A percentile compares a stretch with the other conserved stretches of the same genome.
phyloP scores from a whole-genome alignment of 2,329 filamentous ascomycete genomes.

The Orbilia javanica region DNA sequence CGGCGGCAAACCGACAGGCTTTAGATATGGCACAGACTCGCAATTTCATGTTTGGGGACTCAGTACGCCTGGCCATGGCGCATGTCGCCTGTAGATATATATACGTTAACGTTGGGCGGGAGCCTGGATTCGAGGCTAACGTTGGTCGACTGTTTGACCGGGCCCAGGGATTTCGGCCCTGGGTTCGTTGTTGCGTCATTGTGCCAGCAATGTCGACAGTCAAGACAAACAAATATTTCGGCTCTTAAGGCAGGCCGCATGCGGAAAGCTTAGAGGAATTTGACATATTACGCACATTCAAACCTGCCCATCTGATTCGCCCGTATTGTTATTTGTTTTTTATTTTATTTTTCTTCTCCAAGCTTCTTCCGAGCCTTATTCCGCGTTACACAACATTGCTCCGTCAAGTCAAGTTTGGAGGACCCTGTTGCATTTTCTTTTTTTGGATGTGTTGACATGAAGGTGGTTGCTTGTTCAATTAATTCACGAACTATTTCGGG shows the following conservation, averaged over 20 bases:
- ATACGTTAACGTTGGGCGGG: background rate
- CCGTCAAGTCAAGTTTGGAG: background rate
- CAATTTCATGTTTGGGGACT: too few species aligned
- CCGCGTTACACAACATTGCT: constrained; percentile 6
- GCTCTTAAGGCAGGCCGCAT: constrained; percentile 8
- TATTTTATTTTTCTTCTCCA: background rate
- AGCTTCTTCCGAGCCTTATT: background rate
- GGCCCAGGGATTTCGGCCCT: background rate
- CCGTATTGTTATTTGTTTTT: background rate
- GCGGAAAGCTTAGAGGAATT: constrained; percentile 5
- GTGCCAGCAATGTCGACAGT: background rate
- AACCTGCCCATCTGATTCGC: background rate
- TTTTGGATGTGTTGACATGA: background rate
- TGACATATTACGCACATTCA: background rate
- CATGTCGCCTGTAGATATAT: too few species aligned
- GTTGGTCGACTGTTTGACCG: background rate
- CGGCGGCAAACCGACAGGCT: too few species aligned
- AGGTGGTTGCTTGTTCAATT: too few species aligned
- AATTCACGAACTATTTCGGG: background rate
- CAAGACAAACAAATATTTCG: background rate
- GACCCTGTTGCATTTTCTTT: background rate
- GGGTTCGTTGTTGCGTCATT: background rate
- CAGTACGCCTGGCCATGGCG: too few species aligned
- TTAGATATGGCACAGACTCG: too few species aligned
- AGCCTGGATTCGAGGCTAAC: too few species aligned